phyloP scores from a whole-genome alignment of 2,329 filamentous ascomycete species.

The Metarhizium sp. region DNA sequence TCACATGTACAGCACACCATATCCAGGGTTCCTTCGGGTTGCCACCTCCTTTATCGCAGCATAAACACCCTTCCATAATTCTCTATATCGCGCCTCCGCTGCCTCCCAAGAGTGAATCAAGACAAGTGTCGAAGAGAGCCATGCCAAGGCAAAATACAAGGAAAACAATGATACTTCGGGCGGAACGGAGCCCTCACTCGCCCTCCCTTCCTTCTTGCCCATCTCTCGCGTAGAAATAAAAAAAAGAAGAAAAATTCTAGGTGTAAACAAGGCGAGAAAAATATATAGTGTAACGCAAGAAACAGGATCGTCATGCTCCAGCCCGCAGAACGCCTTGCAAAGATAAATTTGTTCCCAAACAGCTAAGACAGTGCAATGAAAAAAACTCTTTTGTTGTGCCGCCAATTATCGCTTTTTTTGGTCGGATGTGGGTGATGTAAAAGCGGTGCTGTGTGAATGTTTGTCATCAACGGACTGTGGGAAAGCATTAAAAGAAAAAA shows the following conservation, averaged over 20 bases:
- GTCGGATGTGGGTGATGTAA: slow-evolving; percentile 6
- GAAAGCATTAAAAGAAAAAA: slow-evolving; percentile 2
- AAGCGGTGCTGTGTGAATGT: slow-evolving; percentile 4
- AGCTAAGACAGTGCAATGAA: slow-evolving; percentile 11
- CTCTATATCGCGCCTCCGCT: slow-evolving; percentile 5
- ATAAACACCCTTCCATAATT: slow-evolving; percentile 16
- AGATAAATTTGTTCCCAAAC: slow-evolving; percentile 16
- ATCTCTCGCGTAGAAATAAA: background rate
- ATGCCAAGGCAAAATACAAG: background rate
- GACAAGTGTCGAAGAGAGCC: background rate
- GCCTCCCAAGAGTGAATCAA: background rate
- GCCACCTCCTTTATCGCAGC: slow-evolving; percentile 6
- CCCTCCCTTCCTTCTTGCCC: background rate
- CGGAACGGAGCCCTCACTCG: background rate
- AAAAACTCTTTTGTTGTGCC: slow-evolving; percentile 7
- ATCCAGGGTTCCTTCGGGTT: slow-evolving; percentile 7
- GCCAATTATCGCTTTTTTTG: slow-evolving; percentile 2
- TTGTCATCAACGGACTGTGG: background rate
- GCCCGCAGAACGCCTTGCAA: slow-evolving; percentile 24
- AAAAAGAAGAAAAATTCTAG: slow-evolving; percentile 11
- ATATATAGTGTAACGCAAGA: slow-evolving; percentile 7
- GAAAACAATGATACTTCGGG: background rate
- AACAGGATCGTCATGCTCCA: slow-evolving; percentile 11
- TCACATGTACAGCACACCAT: slow-evolving; percentile 5
- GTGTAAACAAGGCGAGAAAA: slow-evolving; percentile 10